Evolutionary conservation across 257 asterid genomes (phyloP).

Genomic region (Nicotiana benthamiana): DNA sequence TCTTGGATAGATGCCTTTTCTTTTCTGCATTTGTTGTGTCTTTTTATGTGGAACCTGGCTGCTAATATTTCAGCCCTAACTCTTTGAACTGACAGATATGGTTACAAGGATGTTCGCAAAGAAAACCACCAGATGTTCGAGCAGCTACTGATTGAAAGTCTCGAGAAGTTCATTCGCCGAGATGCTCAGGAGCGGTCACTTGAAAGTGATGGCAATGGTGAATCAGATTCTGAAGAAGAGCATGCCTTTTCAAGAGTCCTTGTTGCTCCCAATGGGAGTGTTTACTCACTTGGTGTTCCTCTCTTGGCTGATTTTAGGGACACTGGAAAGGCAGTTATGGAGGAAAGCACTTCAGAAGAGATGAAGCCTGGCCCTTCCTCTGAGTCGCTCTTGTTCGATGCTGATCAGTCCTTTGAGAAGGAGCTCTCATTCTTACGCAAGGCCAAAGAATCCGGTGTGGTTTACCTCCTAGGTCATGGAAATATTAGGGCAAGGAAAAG

Average conservation of each 20-base stretch:
- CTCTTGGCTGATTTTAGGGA: slow-evolving; percentile 68
- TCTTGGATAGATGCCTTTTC: neutral
- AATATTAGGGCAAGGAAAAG: slow-evolving; percentile 84
- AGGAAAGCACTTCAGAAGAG: slow-evolving; percentile 41
- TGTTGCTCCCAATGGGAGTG: slow-evolving; percentile 88
- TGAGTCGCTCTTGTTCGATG: slow-evolving; percentile 33
- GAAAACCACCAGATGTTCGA: slow-evolving; percentile 88
- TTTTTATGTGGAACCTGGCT: neutral
- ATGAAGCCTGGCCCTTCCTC: slow-evolving; percentile 29
- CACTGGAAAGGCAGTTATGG: slow-evolving; percentile 33
- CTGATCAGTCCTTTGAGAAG: slow-evolving; percentile 73
- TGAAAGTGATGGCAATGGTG: slow-evolving; percentile 65
- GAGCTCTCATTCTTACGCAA: slow-evolving; percentile 75
- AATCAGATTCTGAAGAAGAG: slow-evolving; percentile 61
- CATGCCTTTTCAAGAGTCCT: slow-evolving; percentile 53
- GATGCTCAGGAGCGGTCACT: slow-evolving; percentile 94
- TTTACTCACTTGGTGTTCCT: slow-evolving; percentile 80
- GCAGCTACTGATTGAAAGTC: slow-evolving; percentile 87
- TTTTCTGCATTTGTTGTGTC: neutral
- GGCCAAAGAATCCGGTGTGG: slow-evolving; percentile 85
- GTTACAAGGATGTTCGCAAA: slow-evolving; percentile 92
- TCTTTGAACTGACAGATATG: slow-evolving; percentile 49
- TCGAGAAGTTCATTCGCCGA: slow-evolving; percentile 79
- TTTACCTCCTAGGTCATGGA: slow-evolving; percentile 90
- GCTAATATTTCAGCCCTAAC: neutral